A percentile compares a stretch with the other conserved stretches of the same genome.
Evolutionary conservation across 2,329 filamentous ascomycete species (phyloP).

Genomic region (Fusarium sp.): DNA sequence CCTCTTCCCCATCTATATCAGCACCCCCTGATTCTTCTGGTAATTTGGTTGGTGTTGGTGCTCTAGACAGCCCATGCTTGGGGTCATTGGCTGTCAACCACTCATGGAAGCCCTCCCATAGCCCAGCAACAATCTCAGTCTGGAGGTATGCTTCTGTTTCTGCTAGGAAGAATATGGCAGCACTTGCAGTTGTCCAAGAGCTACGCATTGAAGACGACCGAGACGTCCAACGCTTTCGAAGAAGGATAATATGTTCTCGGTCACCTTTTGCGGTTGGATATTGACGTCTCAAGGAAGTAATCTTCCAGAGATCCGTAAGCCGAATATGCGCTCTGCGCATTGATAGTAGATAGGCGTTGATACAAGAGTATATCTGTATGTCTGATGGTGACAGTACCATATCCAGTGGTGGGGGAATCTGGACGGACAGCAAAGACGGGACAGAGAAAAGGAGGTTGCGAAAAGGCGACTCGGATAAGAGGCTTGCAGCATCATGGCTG

Average conservation of each 20-base stretch:
- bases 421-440: slow-evolving; percentile 73
- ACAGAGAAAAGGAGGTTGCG: slow-evolving; percentile 84
- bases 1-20: slow-evolving; percentile 25
- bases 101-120: slow-evolving; percentile 80
- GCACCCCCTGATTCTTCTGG: slow-evolving; percentile 7
- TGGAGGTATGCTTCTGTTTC: slow-evolving; percentile 91
- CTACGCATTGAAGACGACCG: slow-evolving; percentile 77
- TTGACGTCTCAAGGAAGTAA: slow-evolving; percentile 78
- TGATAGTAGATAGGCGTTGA: slow-evolving; percentile 87
- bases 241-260: slow-evolving; percentile 65
- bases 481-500: slow-evolving; percentile 43
- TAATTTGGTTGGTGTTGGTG: slow-evolving; percentile 36
- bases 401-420: slow-evolving; percentile 82
- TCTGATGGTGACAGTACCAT: slow-evolving; percentile 84
- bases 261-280: slow-evolving; percentile 75
- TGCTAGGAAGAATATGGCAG: slow-evolving; percentile 87
- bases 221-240: slow-evolving; percentile 70
- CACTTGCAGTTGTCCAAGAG: slow-evolving; percentile 89
- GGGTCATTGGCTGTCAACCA: slow-evolving; percentile 71
- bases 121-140: slow-evolving; percentile 83
- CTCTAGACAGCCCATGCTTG: slow-evolving; percentile 37
- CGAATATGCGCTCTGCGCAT: slow-evolving; percentile 87
- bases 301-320: slow-evolving; percentile 87
- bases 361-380: slow-evolving; percentile 80
- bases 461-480: slow-evolving; percentile 68